A percentile compares a stretch with the other conserved stretches of the same genome.
Conservation (phyloP, 2,329 filamentous ascomycete genomes). For the Monosporascus sp. region DNA sequence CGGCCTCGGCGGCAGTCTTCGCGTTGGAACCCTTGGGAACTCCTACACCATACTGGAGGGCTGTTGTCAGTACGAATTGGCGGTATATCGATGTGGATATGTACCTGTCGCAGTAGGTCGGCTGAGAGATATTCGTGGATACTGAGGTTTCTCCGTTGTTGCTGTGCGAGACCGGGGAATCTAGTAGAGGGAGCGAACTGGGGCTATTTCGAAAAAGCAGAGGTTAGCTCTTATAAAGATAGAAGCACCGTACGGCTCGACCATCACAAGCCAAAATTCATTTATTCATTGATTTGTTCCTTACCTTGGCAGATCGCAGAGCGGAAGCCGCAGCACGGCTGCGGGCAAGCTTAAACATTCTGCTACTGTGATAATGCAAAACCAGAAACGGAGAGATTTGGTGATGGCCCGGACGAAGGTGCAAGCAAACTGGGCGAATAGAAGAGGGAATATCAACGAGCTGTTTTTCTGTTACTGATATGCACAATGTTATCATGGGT, state of each 20-base stretch:
- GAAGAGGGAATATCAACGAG: not conserved
- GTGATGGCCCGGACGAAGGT: no score
- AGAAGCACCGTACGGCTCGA: not conserved
- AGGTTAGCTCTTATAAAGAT: slow-evolving; percentile 15
- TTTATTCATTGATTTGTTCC: slow-evolving; percentile 19
- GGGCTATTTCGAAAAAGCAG: slow-evolving; percentile 23
- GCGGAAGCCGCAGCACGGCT: slow-evolving; percentile 75
- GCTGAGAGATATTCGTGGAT: slow-evolving; percentile 99
- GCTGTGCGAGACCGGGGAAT: slow-evolving; percentile 59
- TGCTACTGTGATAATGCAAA: slow-evolving; percentile 23
- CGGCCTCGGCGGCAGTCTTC: slow-evolving; percentile 77
- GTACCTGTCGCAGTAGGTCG: slow-evolving; percentile 74
- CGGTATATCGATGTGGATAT: slow-evolving; percentile 11
- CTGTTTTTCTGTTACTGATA: not conserved
- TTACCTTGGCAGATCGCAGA: slow-evolving; percentile 71
- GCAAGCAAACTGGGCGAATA: not conserved
- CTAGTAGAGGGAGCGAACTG: slow-evolving; percentile 45
- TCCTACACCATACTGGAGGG: slow-evolving; percentile 78
- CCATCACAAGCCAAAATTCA: slow-evolving; percentile 10
- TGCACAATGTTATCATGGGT: not conserved
- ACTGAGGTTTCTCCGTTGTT: slow-evolving; percentile 84
- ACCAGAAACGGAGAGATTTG: not conserved
- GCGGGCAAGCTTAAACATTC: slow-evolving; percentile 85
- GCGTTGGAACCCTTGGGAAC: slow-evolving; percentile 89
- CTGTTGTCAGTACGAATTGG: slow-evolving; percentile 17